phyloP scores from a whole-genome alignment of 768 basidiomycete genomes.

The Pholiota molesta region DNA sequence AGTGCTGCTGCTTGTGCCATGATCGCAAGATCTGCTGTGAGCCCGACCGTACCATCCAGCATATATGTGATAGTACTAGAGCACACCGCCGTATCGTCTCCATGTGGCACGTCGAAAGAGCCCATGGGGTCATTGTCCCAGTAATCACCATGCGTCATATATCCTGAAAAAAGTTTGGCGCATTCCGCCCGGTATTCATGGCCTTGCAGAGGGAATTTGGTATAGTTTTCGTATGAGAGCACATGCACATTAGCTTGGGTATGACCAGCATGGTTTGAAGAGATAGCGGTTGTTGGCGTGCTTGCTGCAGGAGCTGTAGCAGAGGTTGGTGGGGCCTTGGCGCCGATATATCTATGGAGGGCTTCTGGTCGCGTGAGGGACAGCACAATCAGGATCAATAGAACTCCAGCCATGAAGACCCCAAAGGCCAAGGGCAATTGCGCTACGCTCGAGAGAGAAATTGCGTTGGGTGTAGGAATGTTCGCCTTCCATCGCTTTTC shows the following conservation, averaged over 20 bases:
- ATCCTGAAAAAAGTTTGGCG: conserved; percentile 45
- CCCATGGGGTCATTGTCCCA: conserved; percentile 46
- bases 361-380: conserved; percentile 53
- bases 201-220: conserved; percentile 59
- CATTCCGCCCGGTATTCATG: conserved; percentile 62
- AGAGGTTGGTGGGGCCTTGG: conserved; percentile 22
- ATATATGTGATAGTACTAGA: conserved; percentile 72
- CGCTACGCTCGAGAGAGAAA: conserved; percentile 25
- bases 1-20: conserved; percentile 69
- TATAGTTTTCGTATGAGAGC: conserved; percentile 61
- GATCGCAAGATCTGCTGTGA: conserved; percentile 66
- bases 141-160: conserved; percentile 52
- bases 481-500: conserved; percentile 15
- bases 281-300: conserved; percentile 18
- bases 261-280: background rate
- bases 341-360: conserved; percentile 48
- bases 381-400: conserved; percentile 51
- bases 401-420: conserved; percentile 40
- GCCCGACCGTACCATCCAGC: conserved; percentile 66
- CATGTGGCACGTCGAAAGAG: conserved; percentile 38
- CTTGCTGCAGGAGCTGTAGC: conserved; percentile 17
- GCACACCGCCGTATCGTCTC: conserved; percentile 41
- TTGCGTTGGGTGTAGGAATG: conserved; percentile 15
- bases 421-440: conserved; percentile 50
- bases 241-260: conserved; percentile 16